Conservation (phyloP, 164 flowering plant genomes). For the Umbilicus rupestris region DNA sequence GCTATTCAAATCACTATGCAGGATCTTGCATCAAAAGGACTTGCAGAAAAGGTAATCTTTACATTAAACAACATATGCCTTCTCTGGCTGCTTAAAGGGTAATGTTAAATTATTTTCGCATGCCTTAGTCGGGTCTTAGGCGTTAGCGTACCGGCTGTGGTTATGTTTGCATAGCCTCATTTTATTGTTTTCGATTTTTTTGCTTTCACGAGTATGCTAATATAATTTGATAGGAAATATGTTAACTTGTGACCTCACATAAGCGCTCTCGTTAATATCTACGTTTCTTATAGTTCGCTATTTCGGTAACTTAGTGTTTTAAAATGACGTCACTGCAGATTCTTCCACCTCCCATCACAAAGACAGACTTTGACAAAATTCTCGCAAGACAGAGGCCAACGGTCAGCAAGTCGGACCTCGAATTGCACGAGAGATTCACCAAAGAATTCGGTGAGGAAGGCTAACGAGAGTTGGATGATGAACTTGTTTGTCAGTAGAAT, state of each 20-base stretch:
- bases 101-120: neutral
- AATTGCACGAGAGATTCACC: conserved; percentile 91
- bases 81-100: neutral
- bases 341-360: conserved; percentile 80
- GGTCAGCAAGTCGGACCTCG: conserved; percentile 88
- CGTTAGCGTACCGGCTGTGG: too few species aligned
- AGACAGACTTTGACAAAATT: conserved; percentile 83
- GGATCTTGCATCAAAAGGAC: conserved; percentile 80
- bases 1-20: conserved; percentile 87
- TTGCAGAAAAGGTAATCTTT: conserved; percentile 61
- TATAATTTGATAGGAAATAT: too few species aligned
- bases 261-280: too few species aligned
- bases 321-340: conserved; percentile 38
- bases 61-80: neutral
- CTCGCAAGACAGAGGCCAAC: conserved; percentile 95
- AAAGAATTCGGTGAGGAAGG: conserved; percentile 99
- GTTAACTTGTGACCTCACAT: too few species aligned
- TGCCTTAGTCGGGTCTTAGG: neutral
- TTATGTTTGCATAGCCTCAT: neutral
- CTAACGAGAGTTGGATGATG: conserved; percentile 15
- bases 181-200: neutral
- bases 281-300: neutral
- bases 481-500: too few species aligned
- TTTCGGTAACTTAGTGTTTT: too few species aligned
- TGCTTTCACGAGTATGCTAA: neutral